Conservation (phyloP, 768 basidiomycete genomes). For the Xanthoconium stramineum region DNA sequence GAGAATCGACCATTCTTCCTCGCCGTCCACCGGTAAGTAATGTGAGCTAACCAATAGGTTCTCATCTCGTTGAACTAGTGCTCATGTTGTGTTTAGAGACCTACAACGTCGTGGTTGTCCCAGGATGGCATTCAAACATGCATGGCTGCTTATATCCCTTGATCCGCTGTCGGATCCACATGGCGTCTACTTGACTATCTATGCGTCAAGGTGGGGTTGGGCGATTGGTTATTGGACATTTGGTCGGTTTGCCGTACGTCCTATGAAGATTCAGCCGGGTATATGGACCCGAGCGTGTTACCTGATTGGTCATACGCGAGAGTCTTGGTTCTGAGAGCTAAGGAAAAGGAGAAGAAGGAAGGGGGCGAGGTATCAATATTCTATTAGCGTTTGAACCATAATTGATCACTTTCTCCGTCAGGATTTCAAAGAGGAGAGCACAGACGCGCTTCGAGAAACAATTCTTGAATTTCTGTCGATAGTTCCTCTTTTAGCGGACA, state of each 20-base stretch:
- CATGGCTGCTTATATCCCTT: constrained; percentile 77
- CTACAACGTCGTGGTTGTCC: constrained; percentile 86
- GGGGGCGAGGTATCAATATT: constrained; percentile 35
- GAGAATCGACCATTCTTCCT: constrained; percentile 94
- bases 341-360: constrained; percentile 43
- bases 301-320: constrained; percentile 78
- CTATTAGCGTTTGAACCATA: not conserved
- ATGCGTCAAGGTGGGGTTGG: constrained; percentile 76
- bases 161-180: constrained; percentile 91
- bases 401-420: constrained; percentile 23
- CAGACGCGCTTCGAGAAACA: constrained; percentile 68
- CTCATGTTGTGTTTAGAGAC: constrained; percentile 47
- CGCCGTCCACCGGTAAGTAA: constrained; percentile 78
- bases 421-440: constrained; percentile 54
- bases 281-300: constrained; percentile 54
- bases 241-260: constrained; percentile 30
- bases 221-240: constrained; percentile 75
- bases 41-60: constrained; percentile 43
- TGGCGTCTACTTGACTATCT: constrained; percentile 77
- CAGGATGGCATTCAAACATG: constrained; percentile 88
- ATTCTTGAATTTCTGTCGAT: constrained; percentile 77
- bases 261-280: constrained; percentile 18
- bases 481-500: constrained; percentile 80
- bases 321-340: constrained; percentile 61
- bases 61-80: not conserved